These are phyloP conservation scores for Neohortaea acidophila DNA, from an alignment of 495 filamentous ascomycete genomes.

Conservation along the genomic window DNA sequence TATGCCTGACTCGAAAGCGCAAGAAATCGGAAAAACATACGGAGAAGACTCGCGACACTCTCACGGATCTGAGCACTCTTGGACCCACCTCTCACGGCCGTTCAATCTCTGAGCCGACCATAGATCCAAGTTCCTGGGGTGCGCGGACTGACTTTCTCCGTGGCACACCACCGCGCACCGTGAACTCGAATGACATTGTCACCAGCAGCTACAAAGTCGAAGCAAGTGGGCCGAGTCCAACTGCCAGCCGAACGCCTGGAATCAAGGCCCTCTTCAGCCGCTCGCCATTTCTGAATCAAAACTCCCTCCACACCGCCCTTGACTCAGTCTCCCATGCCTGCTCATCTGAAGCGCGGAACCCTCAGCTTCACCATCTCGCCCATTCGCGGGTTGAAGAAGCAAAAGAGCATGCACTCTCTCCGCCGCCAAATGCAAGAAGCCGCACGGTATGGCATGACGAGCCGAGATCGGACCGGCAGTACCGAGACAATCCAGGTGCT, in stretches of 20 bases:
- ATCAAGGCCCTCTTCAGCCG: conserved; percentile 10
- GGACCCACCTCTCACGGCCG: conserved; percentile 24
- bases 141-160: conserved; percentile 47
- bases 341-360: conserved; percentile 13
- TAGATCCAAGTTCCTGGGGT: conserved; percentile 29
- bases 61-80: conserved; percentile 10
- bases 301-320: conserved; percentile 3
- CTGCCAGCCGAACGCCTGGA: conserved; percentile 6
- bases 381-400: conserved; percentile 10
- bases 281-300: conserved; percentile 10
- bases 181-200: too few relatives aligned
- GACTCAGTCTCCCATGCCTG: conserved; percentile 8
- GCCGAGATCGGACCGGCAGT: conserved; percentile 12
- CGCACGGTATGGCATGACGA: neutral
- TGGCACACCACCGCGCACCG: conserved; percentile 9
- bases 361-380: conserved; percentile 12
- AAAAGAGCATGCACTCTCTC: conserved; percentile 16
- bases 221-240: conserved; percentile 1
- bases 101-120: conserved; percentile 40
- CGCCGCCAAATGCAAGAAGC: conserved; percentile 13
- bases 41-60: conserved; percentile 15
- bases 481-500: conserved; percentile 27
- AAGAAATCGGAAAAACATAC: conserved; percentile 18
- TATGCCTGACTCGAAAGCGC: conserved; percentile 29
- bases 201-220: conserved; percentile 4